Evolutionary conservation across 2,329 filamentous ascomycete species (phyloP).

Genomic region (Penicillium sp.): DNA sequence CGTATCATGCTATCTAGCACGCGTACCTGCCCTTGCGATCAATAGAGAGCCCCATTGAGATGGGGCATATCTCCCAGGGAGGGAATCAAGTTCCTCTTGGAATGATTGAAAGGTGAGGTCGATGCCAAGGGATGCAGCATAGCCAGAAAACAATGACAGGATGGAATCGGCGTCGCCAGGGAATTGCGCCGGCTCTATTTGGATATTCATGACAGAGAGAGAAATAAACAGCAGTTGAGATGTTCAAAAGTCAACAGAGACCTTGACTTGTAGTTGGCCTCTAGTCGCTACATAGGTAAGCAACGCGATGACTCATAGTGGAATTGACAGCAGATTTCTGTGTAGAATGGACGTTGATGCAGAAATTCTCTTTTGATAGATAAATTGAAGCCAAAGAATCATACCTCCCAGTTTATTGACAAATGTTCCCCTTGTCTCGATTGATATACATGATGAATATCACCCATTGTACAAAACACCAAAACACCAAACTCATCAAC

Average conservation of each 20-base stretch:
- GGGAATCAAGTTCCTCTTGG: slow-evolving; percentile 48
- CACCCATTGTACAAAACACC: neutral
- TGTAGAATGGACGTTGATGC: too few relatives aligned
- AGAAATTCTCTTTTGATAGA: neutral
- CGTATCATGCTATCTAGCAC: neutral
- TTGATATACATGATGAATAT: neutral
- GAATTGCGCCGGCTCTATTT: slow-evolving; percentile 40
- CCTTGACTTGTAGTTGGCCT: neutral
- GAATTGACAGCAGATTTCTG: too few relatives aligned
- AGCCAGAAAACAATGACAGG: slow-evolving; percentile 44
- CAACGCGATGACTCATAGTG: neutral
- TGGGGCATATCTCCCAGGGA: slow-evolving; percentile 56
- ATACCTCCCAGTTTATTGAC: neutral
- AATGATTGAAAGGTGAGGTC: slow-evolving; percentile 60
- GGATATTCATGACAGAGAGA: slow-evolving; percentile 14
- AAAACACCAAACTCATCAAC: neutral
- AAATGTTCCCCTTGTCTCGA: neutral
- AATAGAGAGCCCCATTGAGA: slow-evolving; percentile 49
- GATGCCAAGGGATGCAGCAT: slow-evolving; percentile 48
- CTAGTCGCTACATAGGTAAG: neutral
- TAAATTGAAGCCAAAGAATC: neutral
- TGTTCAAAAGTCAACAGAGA: neutral
- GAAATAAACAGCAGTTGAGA: neutral
- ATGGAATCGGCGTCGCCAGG: slow-evolving; percentile 44
- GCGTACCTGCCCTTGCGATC: slow-evolving; percentile 38